Percentiles rank a stretch among this genome's conserved stretches.
phyloP scores from a whole-genome alignment of 768 basidiomycete species.

The Hemileccinum impolitum region DNA sequence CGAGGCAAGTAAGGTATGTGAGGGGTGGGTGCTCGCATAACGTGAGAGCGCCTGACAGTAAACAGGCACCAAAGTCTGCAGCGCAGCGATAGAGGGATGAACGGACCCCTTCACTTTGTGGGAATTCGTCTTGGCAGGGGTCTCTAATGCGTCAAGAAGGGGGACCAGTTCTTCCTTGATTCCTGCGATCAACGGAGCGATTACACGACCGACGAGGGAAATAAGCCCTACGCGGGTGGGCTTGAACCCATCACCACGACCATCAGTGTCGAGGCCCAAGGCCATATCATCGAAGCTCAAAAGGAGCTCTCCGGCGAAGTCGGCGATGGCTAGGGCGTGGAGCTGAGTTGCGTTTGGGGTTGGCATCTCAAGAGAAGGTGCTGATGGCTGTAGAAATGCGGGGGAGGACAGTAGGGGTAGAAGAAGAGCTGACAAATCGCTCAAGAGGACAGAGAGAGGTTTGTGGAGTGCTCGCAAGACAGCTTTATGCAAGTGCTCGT shows the following conservation, averaged over 20 bases:
- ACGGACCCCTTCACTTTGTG: constrained; percentile 13
- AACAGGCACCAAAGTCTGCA: constrained; percentile 59
- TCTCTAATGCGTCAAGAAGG: constrained; percentile 61
- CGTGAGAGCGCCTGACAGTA: constrained; percentile 57
- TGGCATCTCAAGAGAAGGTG: constrained; percentile 48
- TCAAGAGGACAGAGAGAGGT: constrained; percentile 71
- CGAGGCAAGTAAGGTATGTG: constrained; percentile 63
- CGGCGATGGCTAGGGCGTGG: constrained; percentile 65
- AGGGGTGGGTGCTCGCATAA: constrained; percentile 49
- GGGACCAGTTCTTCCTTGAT: constrained; percentile 62
- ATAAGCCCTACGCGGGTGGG: constrained; percentile 65
- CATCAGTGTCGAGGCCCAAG: constrained; percentile 59
- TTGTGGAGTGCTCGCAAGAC: constrained; percentile 71
- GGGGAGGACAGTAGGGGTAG: constrained; percentile 65
- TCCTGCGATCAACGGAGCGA: constrained; percentile 58
- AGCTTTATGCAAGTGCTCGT: constrained; percentile 62
- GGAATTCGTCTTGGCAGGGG: constrained; percentile 30
- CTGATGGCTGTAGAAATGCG: constrained; percentile 50
- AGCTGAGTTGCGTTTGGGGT: constrained; percentile 63
- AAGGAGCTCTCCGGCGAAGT: constrained; percentile 72
- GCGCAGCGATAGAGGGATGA: constrained; percentile 59
- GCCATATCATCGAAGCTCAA: constrained; percentile 65
- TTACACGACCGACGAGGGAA: constrained; percentile 63
- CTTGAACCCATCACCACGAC: constrained; percentile 66
- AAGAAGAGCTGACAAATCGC: constrained; percentile 64